A percentile compares a stretch with the other conserved stretches of the same genome.
Evolutionary conservation across 2,329 filamentous ascomycete genomes (phyloP).

Genomic region (Colletotrichum sp.): DNA sequence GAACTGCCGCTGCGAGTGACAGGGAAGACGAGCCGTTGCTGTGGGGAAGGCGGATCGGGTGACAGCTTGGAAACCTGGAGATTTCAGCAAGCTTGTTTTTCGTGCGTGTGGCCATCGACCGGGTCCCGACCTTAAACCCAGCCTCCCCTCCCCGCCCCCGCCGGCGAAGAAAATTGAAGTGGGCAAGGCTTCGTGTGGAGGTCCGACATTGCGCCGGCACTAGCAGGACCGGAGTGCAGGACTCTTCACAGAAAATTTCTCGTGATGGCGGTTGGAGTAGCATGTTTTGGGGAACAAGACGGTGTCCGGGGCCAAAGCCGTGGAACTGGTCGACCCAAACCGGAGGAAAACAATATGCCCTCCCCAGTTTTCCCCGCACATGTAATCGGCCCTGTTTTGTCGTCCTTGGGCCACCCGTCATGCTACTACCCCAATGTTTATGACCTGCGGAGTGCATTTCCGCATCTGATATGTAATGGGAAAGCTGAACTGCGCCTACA

Average conservation of each 20-base stretch:
- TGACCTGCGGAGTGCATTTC: neutral
- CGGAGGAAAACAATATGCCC: neutral
- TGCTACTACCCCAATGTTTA: neutral
- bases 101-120: neutral
- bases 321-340: conserved; percentile 4
- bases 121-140: neutral
- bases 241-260: neutral
- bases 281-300: neutral
- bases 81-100: conserved; percentile 5
- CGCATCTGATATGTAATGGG: neutral
- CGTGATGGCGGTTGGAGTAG: conserved; percentile 4
- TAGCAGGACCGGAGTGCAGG: neutral
- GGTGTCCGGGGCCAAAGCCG: neutral
- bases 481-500: neutral
- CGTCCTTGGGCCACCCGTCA: neutral
- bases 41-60: conserved; percentile 15
- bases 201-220: conserved; percentile 16
- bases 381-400: conserved; percentile 18
- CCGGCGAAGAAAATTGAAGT: neutral
- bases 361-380: conserved; percentile 13
- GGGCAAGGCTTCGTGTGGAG: conserved; percentile 7
- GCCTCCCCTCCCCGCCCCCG: conserved; percentile 1
- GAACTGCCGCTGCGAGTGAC: neutral
- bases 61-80: conserved; percentile 18
- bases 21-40: neutral